Conservation (phyloP, 2,329 filamentous ascomycete species). For the Fusarium burgessii region DNA sequence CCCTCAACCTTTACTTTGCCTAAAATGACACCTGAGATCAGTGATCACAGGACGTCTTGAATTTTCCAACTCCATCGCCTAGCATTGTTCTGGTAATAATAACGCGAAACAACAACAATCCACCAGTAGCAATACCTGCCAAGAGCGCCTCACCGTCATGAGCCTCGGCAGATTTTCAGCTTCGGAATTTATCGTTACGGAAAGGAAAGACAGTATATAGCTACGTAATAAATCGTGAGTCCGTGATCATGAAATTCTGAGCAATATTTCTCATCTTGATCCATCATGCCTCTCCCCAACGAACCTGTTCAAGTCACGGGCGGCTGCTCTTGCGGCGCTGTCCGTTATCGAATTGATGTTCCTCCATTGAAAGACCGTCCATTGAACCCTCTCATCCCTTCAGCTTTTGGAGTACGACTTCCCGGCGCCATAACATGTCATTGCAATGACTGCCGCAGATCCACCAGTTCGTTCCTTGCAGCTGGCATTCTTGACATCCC, state of each 20-base stretch:
- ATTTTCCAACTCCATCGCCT: fast-evolving
- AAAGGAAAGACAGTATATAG: not conserved
- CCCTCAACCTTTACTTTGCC: not conserved
- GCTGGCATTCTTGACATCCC: not conserved
- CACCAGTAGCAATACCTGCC: not conserved
- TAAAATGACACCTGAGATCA: fast-evolving
- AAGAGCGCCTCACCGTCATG: conserved; percentile 4
- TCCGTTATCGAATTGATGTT: not conserved
- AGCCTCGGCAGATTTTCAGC: not conserved
- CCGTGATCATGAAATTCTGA: fast-evolving
- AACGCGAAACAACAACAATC: fast-evolving
- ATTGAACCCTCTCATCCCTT: not conserved
- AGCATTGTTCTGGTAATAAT: not conserved
- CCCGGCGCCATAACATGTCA: not conserved
- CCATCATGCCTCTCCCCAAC: not conserved
- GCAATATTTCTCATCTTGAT: too few species aligned
- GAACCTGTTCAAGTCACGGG: not conserved
- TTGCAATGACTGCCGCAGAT: not conserved
- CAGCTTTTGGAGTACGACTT: not conserved
- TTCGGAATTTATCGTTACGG: not conserved
- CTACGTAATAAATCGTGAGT: fast-evolving
- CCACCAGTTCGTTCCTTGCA: not conserved
- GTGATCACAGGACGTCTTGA: not conserved
- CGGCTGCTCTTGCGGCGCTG: not conserved
- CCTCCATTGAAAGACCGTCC: not conserved